phyloP scores from a whole-genome alignment of 306 rosid species.

The Begonia peltatifolia region DNA sequence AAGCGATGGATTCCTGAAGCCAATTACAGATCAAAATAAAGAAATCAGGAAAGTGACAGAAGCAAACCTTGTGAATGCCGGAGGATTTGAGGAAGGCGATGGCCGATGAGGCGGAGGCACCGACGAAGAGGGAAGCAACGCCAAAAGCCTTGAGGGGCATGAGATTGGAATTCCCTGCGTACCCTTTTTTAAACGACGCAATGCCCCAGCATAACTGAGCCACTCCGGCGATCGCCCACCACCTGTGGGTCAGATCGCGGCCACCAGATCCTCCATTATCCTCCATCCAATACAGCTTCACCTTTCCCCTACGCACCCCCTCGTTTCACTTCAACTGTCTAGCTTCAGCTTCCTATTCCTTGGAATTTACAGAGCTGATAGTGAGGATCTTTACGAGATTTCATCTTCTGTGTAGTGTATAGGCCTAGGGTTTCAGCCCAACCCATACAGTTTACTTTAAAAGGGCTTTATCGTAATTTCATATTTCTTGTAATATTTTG shows the following conservation, averaged over 20 bases:
- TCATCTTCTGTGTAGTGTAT: no score
- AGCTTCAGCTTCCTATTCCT: not conserved
- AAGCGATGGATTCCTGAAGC: no score
- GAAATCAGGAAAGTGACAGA: not conserved
- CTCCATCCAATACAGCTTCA: conserved; percentile 7
- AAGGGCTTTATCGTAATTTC: no score
- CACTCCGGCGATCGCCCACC: conserved; percentile 60
- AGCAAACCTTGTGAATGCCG: conserved; percentile 44
- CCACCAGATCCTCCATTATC: conserved; percentile 13
- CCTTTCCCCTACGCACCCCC: no score
- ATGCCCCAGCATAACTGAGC: conserved; percentile 55
- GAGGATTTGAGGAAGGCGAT: conserved; percentile 33
- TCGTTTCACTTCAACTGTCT: not conserved
- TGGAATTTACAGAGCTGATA: no score
- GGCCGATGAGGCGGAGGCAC: conserved; percentile 54
- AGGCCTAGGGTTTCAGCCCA: no score
- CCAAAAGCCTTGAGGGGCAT: conserved; percentile 76
- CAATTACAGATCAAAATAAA: no score
- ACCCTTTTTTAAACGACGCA: conserved; percentile 26
- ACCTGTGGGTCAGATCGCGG: conserved; percentile 19
- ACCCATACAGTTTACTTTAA: no score
- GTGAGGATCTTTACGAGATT: no score
- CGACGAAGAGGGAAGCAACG: conserved; percentile 78
- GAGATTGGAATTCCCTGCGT: conserved; percentile 28
- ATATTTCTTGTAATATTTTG: no score